Evolutionary conservation across 305 asterid genomes (phyloP).

Genomic region (Fraxinus velutina): DNA sequence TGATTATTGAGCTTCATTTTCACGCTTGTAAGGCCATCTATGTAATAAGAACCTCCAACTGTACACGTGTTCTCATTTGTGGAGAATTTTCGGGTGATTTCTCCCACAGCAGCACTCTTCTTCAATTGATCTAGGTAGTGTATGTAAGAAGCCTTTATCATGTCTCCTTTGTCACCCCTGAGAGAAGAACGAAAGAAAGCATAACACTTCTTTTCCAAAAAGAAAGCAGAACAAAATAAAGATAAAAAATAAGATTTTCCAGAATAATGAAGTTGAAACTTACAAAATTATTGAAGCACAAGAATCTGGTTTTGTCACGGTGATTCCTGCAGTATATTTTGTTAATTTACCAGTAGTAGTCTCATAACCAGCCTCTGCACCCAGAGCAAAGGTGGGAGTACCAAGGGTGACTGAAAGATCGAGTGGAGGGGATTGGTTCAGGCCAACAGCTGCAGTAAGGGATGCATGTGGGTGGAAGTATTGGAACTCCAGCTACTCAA

Average conservation of each 20-base stretch:
- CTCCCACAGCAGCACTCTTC: constrained; percentile 46
- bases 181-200: background rate
- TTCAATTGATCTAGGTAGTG: constrained; percentile 39
- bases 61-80: constrained; percentile 53
- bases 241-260: background rate
- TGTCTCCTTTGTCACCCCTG: constrained; percentile 59
- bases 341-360: constrained; percentile 49
- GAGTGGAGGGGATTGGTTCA: constrained; percentile 59
- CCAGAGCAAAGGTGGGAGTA: constrained; percentile 72
- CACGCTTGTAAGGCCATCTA: constrained; percentile 44
- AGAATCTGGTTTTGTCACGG: constrained; percentile 67
- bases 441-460: constrained; percentile 64
- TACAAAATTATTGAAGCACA: constrained; percentile 76
- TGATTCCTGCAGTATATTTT: constrained; percentile 65
- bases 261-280: constrained; percentile 25
- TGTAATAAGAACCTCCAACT: constrained; percentile 49
- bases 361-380: constrained; percentile 77
- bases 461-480: constrained; percentile 88
- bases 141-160: constrained; percentile 45
- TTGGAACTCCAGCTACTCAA: constrained; percentile 70
- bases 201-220: background rate
- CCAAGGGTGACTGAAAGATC: constrained; percentile 78
- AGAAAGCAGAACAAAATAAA: background rate
- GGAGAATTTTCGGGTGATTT: constrained; percentile 47
- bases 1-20: constrained; percentile 56